Base-by-base conservation (phyloP, 2,329 filamentous ascomycete genomes). In the Fusarium mundagurra region DNA sequence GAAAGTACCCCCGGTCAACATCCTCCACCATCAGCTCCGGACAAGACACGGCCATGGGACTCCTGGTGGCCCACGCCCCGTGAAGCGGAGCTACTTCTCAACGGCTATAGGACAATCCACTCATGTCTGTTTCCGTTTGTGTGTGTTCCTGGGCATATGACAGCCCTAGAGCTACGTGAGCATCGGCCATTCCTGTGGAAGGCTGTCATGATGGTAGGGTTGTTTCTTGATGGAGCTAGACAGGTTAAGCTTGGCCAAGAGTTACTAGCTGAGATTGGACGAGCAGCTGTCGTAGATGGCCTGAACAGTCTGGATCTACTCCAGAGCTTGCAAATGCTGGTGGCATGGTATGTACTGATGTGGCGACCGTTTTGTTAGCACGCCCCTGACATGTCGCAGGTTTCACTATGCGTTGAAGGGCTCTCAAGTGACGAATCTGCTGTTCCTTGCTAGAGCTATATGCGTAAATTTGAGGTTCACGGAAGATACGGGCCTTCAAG, bases 321-420 rank as follows among this genome's bases (percentile, higher is more conserved):
- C 22, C 86, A 88, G 72, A 85, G 82, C 2, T 66, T 88, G 60
- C 81, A 85, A 76, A 72, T 88, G 20, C 61, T 87, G 20, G 76
- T 88, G 27, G 82, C 83, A 14, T 88, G 87, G 86, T 87, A 72
- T 61, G 82, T 78, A 8, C 29, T n/a, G 31, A 55, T 11, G n/a
- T 34, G 38, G 34, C 31, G 58, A 31, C 14, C 24, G 18, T 31
- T 36, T 31, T n/a, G 39, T 9, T 45, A n/a, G 27, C 24, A 12
- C 39, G 27, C 48, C 41, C 38, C 77, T 78, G 33, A 77, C 64
- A 29, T 39, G 31, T n/a, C 47, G 16, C 54, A 86, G 85, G 84
- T 86, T 83, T 63, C 84, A 87, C 67, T 85, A 85, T 74, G 85
- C 83, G 43, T 78, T 88, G 54, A 86, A 85, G 74, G 86, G 85